These are phyloP conservation scores for Trichosanthes truncata DNA, from an alignment of 306 rosid species.

Conservation along the genomic window DNA sequence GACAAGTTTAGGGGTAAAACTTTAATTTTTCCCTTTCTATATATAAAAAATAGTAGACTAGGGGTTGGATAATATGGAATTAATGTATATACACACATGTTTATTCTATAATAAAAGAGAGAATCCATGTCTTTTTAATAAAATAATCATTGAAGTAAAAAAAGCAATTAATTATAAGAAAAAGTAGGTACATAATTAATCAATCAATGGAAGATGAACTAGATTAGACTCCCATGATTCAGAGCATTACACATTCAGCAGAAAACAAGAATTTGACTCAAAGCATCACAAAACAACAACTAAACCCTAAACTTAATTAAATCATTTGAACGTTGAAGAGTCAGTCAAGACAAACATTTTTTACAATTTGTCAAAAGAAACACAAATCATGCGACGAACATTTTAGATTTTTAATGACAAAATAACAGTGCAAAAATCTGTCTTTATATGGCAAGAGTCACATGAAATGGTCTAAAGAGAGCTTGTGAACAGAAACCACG, in stretches of 20 bases:
- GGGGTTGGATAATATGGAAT: background rate
- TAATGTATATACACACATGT: too few species aligned
- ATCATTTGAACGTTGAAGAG: background rate
- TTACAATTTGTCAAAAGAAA: background rate
- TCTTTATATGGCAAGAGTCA: constrained; percentile 3
- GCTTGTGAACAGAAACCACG: background rate
- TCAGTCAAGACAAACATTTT: background rate
- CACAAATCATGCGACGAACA: background rate
- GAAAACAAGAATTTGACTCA: background rate
- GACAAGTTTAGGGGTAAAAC: too few species aligned
- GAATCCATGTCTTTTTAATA: background rate
- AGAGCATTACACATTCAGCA: background rate
- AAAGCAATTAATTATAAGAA: background rate
- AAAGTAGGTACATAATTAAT: background rate
- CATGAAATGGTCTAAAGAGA: background rate
- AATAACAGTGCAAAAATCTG: background rate
- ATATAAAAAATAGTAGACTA: background rate
- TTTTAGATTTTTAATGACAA: background rate
- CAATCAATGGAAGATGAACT: background rate
- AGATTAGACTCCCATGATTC: background rate
- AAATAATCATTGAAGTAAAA: background rate
- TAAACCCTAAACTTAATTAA: background rate
- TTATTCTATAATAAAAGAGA: too few species aligned
- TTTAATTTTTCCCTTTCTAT: too few species aligned
- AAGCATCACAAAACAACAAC: background rate